A percentile compares a stretch with the other conserved stretches of the same genome.
Conservation (phyloP, 1,139 yeast genomes). For the Geotrichum aggregatum region DNA sequence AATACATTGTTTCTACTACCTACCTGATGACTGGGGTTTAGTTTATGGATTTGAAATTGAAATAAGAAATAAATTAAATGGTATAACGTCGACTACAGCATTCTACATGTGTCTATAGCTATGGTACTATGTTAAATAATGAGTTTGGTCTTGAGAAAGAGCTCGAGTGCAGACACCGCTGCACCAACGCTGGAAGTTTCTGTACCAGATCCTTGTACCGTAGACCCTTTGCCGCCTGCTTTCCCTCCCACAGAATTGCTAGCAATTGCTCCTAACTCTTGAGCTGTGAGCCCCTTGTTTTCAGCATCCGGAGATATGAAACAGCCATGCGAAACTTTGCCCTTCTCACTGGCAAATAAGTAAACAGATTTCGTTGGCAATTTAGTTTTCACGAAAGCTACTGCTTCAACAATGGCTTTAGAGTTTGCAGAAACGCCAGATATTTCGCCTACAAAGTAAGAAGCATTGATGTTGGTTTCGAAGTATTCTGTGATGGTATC, state of each 20-base stretch:
- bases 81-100: too few species aligned
- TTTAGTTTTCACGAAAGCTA: constrained; percentile 76
- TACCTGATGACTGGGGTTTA: too few species aligned
- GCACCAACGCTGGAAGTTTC: constrained; percentile 62
- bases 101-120: too few species aligned
- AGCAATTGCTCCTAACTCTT: constrained; percentile 68
- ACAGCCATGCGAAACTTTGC: constrained; percentile 93
- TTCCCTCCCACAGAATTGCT: constrained; percentile 83
- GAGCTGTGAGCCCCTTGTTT: constrained; percentile 69
- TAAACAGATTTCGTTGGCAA: constrained; percentile 74
- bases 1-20: not conserved
- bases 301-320: constrained; percentile 71
- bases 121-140: constrained; percentile 9
- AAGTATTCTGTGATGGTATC: constrained; percentile 77
- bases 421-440: constrained; percentile 70
- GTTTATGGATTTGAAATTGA: too few species aligned
- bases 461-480: constrained; percentile 42
- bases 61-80: too few species aligned
- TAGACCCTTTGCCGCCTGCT: constrained; percentile 97
- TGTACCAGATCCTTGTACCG: constrained; percentile 96
- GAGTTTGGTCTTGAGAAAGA: constrained; percentile 52
- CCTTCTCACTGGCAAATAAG: constrained; percentile 70
- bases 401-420: constrained; percentile 90
- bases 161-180: constrained; percentile 68
- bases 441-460: constrained; percentile 62